A percentile compares a stretch with the other conserved stretches of the same genome.
These are phyloP conservation scores for Zygosaccharomyces sapae DNA, from an alignment of 1,139 yeast genomes.

Conservation along the genomic window DNA sequence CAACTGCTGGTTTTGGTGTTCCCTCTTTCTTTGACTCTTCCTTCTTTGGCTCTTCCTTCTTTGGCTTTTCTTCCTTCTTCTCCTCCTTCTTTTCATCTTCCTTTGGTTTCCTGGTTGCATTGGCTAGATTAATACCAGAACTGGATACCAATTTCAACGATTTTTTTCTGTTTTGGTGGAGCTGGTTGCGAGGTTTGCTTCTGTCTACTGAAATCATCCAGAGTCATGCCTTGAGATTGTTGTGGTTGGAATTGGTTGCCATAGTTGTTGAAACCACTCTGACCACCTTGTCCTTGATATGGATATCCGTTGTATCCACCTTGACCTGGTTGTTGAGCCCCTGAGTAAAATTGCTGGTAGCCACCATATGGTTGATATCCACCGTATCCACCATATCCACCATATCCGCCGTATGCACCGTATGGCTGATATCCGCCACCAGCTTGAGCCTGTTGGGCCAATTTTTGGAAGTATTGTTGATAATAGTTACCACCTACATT, in stretches of 20 bases:
- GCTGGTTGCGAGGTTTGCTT: conserved; percentile 21
- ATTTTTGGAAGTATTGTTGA: conserved; percentile 37
- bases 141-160: conserved; percentile 64
- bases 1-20: conserved; percentile 15
- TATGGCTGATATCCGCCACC: too few species aligned
- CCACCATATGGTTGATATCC: conserved; percentile 27
- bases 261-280: conserved; percentile 15
- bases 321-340: conserved; percentile 24
- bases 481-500: conserved; percentile 38
- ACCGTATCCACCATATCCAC: conserved; percentile 33
- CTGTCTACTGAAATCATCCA: conserved; percentile 82
- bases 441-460: conserved; percentile 33
- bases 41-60: conserved; percentile 15
- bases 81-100: conserved; percentile 30
- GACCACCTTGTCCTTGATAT: conserved; percentile 16
- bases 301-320: conserved; percentile 18
- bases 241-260: conserved; percentile 30
- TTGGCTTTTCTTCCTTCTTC: conserved; percentile 6
- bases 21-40: conserved; percentile 13
- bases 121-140: conserved; percentile 65
- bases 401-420: conserved; percentile 32
- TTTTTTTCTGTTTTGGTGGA: conserved; percentile 52
- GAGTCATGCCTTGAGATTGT: conserved; percentile 63
- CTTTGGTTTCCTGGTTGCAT: conserved; percentile 46
- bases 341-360: conserved; percentile 27